A percentile compares a stretch with the other conserved stretches of the same genome.
Conservation (phyloP, 768 basidiomycete species). For the Mycena metata region DNA sequence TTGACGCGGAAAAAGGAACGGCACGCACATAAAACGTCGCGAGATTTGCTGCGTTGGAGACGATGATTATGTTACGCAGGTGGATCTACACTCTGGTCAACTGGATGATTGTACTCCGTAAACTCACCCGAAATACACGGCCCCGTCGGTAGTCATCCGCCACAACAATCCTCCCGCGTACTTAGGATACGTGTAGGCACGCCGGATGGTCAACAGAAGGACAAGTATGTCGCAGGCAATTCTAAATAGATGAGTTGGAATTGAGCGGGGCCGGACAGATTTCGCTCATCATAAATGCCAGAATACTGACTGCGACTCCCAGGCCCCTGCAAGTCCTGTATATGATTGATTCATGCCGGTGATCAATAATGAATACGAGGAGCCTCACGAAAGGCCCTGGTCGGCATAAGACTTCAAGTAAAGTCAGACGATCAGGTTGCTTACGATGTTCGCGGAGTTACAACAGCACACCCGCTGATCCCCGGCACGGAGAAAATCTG, state of each 20-base stretch:
- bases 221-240: constrained; percentile 4
- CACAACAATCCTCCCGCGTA: too few relatives aligned
- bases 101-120: too few relatives aligned
- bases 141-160: too few relatives aligned
- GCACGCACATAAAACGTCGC: constrained; percentile 15
- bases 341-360: constrained; percentile 2
- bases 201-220: constrained; percentile 13
- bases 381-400: neutral
- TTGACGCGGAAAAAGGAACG: constrained; percentile 1
- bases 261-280: too few relatives aligned
- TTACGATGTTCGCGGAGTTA: neutral
- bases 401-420: neutral
- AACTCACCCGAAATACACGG: constrained; percentile 1
- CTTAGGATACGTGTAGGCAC: neutral
- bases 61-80: constrained; percentile 6
- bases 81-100: neutral
- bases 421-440: constrained; percentile 2
- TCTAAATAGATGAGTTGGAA: too few relatives aligned
- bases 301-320: too few relatives aligned
- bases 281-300: too few relatives aligned
- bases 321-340: too few relatives aligned
- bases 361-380: constrained; percentile 5
- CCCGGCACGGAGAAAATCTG: constrained; percentile 5
- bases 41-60: constrained; percentile 15
- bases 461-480: neutral